Conservation (phyloP, 2,329 filamentous ascomycete genomes). For the Blastomyces silverae region DNA sequence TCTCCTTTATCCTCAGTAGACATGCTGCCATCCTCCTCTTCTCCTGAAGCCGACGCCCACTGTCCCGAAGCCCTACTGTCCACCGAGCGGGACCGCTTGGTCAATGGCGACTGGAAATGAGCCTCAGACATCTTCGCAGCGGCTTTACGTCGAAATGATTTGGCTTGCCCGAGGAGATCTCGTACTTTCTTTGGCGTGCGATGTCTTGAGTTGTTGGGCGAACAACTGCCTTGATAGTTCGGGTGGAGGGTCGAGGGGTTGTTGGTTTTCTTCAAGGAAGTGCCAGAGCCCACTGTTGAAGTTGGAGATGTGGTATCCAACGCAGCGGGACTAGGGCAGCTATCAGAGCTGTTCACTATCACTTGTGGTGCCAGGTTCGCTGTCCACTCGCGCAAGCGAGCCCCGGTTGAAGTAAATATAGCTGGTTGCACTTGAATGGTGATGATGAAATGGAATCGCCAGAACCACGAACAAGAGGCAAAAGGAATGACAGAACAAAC, state of each 20-base stretch:
- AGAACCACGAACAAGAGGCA: background rate
- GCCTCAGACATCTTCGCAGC: constrained; percentile 40
- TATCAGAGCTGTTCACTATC: constrained; percentile 37
- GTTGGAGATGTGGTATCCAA: constrained; percentile 29
- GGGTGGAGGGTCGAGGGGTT: background rate
- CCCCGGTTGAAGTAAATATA: constrained; percentile 11
- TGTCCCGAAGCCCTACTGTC: constrained; percentile 29
- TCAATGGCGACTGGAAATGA: constrained; percentile 32
- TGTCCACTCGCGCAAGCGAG: constrained; percentile 25
- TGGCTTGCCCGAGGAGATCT: constrained; percentile 38
- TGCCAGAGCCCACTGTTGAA: background rate
- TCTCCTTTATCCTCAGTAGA: constrained; percentile 24
- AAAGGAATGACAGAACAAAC: background rate
- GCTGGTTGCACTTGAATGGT: background rate
- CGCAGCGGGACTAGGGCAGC: constrained; percentile 40
- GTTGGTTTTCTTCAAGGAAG: background rate
- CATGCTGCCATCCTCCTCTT: constrained; percentile 20
- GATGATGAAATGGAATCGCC: background rate
- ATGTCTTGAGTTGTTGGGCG: constrained; percentile 12
- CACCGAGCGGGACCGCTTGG: constrained; percentile 36
- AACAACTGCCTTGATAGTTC: background rate
- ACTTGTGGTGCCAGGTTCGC: constrained; percentile 39
- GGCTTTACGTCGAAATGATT: constrained; percentile 36
- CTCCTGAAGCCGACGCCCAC: constrained; percentile 14
- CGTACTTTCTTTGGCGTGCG: constrained; percentile 36